Evolutionary conservation across 1,139 yeast genomes (phyloP), one percentile per base, ranked within the genome.

Genomic region (Geotrichum phurueaensis): DNA sequence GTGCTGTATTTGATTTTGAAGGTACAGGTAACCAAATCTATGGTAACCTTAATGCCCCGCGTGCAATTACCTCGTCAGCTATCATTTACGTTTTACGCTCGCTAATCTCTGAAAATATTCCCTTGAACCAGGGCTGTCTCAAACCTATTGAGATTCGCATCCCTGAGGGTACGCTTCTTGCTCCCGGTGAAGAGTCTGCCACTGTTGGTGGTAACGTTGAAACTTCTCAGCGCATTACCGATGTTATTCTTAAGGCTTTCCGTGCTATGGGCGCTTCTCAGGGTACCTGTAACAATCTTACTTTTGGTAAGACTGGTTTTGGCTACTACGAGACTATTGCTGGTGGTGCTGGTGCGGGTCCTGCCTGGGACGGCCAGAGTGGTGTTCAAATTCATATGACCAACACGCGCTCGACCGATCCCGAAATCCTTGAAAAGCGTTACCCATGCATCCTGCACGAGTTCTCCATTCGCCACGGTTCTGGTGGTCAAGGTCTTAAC

Each of bases 181-280:
- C 85, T 54, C 96, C 96, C 2, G 79, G 86, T 1, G 79, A 78
- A 50, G 89, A 86, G 55, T 94, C 94, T 20, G 96, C 96, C 0
- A 91, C 87, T 3, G 95, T 88, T 10, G 96, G 96, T 33, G 96
- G 96, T 7, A 89, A 89, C 70, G 95, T 88, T n/a, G 87, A 87
- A 72, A 89, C 96, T 0, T 84, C 94, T 1, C 96, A 89, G 73
- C 79, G 96, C 64, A 84, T 89, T 51, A 87, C 90, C 1, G 96
- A 89, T 72, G 91, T 86, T 2, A 81, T 89, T 62, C 77, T 89
- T 68, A 84, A 83, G 67, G 90, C 96, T 0, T 88, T 89, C 70
- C 79, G 81, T 64, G 88, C 89, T 5, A 87, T 88, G 70, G 96
- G 87, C 1, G 88, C 85, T 63, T 86, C 92, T 3, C 92, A 87